Base-by-base conservation (phyloP, 2,329 filamentous ascomycete species). In the Claviceps digitariae region DNA sequence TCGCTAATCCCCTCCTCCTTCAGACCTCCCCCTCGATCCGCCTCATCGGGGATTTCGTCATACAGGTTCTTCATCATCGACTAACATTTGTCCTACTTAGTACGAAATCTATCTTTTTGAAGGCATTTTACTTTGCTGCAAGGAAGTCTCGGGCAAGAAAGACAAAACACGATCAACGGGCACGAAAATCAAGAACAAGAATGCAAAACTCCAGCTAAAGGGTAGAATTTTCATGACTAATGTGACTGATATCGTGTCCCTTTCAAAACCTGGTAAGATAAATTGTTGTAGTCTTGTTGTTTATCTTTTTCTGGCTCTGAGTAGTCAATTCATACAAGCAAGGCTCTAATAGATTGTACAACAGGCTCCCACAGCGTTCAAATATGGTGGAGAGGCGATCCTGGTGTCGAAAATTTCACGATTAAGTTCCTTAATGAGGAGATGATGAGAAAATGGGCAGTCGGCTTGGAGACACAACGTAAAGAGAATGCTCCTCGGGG, bases 201-300 rank as follows among this genome's bases (percentile, higher is more conserved):
- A 81, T 62, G 86, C 85, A 44, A 95, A 91, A 69, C 76, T 97
- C 56, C 90, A 96, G 69, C 77, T 98, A 31, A 98, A 98, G 70
- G 93, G 93, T 41, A 83, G 93, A 51, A 98, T 98, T 62, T 97
- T 96, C 72, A 97, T 98, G 90, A 90, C 90, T 60, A 98, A 98
- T 64, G 91, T 98, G 52, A 97, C 90, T 41, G 89, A 96, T 67
- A 84, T 95, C n/a, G 75, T 95, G 44, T 90, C 86, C 20, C 75
- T 93, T 55, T 83, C 85, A 50, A 95, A 90, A 68, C 87, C 89
- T 69, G 90, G 90, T 94, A 79, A 65, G 79, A n/a, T n/a, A 23
- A 34, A 34, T 12, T 5, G 7, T 21, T 27, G 67, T 87, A 88
- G 69, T 90, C 89, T 93, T 79, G 20, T 20, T 29, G 5, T 44